These are phyloP conservation scores for Diplodia intermedia DNA, from an alignment of 2,329 filamentous ascomycete species.

Conservation along the genomic window DNA sequence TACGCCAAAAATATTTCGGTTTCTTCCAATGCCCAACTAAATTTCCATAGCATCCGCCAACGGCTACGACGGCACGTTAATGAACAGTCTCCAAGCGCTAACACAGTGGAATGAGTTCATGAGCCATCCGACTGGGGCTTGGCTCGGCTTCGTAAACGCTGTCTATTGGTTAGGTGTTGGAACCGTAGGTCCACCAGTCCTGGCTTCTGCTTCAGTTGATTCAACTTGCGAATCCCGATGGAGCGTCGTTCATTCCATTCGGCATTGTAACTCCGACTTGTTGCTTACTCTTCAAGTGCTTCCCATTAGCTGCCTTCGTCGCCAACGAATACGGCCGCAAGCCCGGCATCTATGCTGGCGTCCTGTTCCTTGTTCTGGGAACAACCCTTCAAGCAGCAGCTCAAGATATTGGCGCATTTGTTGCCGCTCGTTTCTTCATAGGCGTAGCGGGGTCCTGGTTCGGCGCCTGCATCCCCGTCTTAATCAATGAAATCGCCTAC, in stretches of 20 bases:
- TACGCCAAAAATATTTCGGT: background rate
- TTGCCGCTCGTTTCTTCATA: constrained; percentile 66
- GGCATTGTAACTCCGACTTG: no score
- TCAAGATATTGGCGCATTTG: constrained; percentile 53
- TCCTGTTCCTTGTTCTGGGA: constrained; percentile 19
- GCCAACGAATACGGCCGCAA: constrained; percentile 40
- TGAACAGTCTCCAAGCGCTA: constrained; percentile 28
- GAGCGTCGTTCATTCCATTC: no score
- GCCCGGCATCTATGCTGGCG: constrained; percentile 33
- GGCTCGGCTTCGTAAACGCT: constrained; percentile 38
- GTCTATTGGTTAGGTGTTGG: constrained; percentile 40
- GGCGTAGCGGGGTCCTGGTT: constrained; percentile 71
- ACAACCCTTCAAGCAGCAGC: constrained; percentile 1
- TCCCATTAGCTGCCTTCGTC: constrained; percentile 39
- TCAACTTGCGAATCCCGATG: no score
- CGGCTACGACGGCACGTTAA: constrained; percentile 24
- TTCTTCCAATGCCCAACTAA: background rate
- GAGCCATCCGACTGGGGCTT: constrained; percentile 36
- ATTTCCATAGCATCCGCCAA: constrained; percentile 6
- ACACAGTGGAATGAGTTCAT: constrained; percentile 27
- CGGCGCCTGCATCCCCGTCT: constrained; percentile 60
- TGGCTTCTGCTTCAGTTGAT: no score
- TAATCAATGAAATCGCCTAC: constrained; percentile 57
- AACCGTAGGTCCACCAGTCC: background rate
- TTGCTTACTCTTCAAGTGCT: constrained; percentile 21